Conservation (phyloP, 345 rosid species). For the Sapria himalayana region DNA sequence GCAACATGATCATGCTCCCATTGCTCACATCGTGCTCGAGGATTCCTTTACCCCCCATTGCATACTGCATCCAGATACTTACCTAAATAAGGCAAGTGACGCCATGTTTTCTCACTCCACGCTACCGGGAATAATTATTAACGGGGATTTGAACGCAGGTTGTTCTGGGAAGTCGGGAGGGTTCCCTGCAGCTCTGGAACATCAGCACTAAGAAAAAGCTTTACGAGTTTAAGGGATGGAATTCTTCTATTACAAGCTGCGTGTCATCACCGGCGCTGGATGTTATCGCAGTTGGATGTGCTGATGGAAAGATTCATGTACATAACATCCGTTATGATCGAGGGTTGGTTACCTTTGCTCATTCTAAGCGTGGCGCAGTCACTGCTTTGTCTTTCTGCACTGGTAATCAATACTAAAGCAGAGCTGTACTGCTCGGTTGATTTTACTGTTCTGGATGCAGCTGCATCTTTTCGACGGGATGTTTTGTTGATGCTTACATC, state of each 20-base stretch:
- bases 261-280: conserved; percentile 91
- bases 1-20: conserved; percentile 32
- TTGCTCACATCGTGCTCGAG: conserved; percentile 39
- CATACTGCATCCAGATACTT: conserved; percentile 86
- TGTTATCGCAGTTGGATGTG: conserved; percentile 84
- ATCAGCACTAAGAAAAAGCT: conserved; percentile 69
- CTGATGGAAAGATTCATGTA: conserved; percentile 78
- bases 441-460: too few species aligned
- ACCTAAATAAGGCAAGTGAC: conserved; percentile 63
- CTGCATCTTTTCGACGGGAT: too few species aligned
- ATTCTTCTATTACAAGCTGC: conserved; percentile 47
- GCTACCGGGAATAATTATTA: too few species aligned
- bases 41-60: conserved; percentile 46
- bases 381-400: conserved; percentile 71
- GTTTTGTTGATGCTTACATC: too few species aligned
- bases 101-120: too few species aligned
- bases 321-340: conserved; percentile 60
- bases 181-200: conserved; percentile 86
- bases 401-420: too few species aligned
- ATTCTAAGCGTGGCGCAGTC: conserved; percentile 63
- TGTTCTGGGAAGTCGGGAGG: conserved; percentile 72
- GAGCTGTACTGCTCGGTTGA: too few species aligned
- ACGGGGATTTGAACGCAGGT: conserved; percentile 45
- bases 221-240: conserved; percentile 72
- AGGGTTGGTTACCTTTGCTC: conserved; percentile 54